Evolutionary conservation across 1,284 basidiomycete genomes (phyloP).

Genomic region (Ceratobasidium sp.): DNA sequence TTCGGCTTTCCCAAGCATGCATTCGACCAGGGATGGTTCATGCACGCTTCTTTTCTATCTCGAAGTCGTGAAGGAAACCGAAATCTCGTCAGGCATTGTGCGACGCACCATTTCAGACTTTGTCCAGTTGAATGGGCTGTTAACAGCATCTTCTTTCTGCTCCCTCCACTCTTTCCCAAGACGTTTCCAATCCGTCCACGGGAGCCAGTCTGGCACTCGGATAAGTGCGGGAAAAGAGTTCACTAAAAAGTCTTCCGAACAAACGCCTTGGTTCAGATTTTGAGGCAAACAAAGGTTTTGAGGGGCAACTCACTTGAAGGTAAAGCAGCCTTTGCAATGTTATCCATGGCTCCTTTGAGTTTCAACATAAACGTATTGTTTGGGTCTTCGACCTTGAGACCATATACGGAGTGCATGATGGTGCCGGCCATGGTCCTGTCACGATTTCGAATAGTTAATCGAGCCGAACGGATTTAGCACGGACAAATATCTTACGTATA

Average conservation of each 20-base stretch:
- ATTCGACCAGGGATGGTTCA: constrained; percentile 22
- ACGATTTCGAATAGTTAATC: not conserved
- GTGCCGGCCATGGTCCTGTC: not conserved
- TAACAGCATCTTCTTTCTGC: constrained; percentile 1
- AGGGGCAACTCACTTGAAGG: not conserved
- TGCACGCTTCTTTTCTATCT: not conserved
- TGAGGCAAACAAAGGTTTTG: too few species aligned
- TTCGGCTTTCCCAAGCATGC: not conserved
- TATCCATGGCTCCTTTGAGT: not conserved
- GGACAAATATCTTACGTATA: too few species aligned
- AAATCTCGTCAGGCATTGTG: too few species aligned
- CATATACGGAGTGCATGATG: constrained; percentile 25
- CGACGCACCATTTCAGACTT: constrained; percentile 14
- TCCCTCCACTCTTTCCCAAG: constrained; percentile 23
- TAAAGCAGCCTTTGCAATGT: constrained; percentile 6
- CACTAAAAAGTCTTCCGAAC: constrained; percentile 42
- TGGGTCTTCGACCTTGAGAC: not conserved
- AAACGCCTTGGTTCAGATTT: too few species aligned
- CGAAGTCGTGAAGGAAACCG: too few species aligned
- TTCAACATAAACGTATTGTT: constrained; percentile 25
- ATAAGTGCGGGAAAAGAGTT: constrained; percentile 25
- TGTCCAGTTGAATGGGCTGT: constrained; percentile 9
- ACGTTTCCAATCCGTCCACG: constrained; percentile 26
- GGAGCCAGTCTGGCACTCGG: constrained; percentile 44
- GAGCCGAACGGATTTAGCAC: too few species aligned